phyloP scores from a whole-genome alignment of 805 yeast genomes.

The Torulaspora gathmanii region DNA sequence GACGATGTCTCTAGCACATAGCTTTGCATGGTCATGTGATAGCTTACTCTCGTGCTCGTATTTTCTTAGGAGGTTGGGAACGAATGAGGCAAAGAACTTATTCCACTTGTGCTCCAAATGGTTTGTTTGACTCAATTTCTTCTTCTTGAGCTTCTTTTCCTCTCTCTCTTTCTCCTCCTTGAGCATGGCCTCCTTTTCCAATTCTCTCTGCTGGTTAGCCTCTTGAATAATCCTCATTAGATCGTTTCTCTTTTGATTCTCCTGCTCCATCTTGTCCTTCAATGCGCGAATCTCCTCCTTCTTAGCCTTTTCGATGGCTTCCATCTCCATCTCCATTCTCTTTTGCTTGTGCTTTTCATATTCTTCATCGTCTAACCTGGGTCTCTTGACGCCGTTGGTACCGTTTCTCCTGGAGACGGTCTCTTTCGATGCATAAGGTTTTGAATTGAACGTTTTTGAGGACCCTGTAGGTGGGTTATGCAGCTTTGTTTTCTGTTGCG shows the following conservation, averaged over 20 bases:
- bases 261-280: conserved; percentile 25
- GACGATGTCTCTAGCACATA: conserved; percentile 75
- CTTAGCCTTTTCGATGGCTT: conserved; percentile 22
- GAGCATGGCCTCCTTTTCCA: conserved; percentile 18
- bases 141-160: conserved; percentile 21
- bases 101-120: conserved; percentile 36
- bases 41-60: conserved; percentile 50
- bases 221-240: conserved; percentile 40
- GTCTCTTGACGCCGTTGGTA: conserved; percentile 11
- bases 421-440: conserved; percentile 8
- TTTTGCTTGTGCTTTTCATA: conserved; percentile 33
- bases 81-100: conserved; percentile 57
- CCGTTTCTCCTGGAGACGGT: conserved; percentile 11
- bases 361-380: conserved; percentile 28
- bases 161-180: conserved; percentile 23
- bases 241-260: conserved; percentile 28
- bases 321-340: conserved; percentile 24
- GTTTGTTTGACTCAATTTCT: conserved; percentile 14
- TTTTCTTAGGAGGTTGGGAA: conserved; percentile 73
- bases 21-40: conserved; percentile 68
- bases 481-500: conserved; percentile 28
- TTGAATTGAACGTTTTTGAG: conserved; percentile 14
- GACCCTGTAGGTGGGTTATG: conserved; percentile 32
- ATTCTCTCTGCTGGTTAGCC: conserved; percentile 34
- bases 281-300: conserved; percentile 24